These are phyloP conservation scores for Mycena venus DNA, from an alignment of 768 basidiomycete genomes.

Conservation along the genomic window DNA sequence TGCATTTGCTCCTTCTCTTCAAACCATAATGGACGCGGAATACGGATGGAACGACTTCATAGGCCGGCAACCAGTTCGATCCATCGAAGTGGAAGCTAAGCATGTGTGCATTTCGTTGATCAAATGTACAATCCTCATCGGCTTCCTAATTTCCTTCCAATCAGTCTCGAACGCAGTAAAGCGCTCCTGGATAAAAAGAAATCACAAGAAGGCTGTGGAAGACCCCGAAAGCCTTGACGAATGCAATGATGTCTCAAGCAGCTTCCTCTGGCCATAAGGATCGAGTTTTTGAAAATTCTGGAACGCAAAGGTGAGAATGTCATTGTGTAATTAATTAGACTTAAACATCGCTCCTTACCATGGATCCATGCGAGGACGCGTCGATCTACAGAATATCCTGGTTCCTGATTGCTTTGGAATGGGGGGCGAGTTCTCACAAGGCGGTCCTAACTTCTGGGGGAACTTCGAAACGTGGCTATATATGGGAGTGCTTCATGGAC, in stretches of 20 bases:
- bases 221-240: slow-evolving; percentile 20
- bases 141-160: too few species aligned
- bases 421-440: neutral
- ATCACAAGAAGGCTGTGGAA: slow-evolving; percentile 7
- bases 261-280: neutral
- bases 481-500: slow-evolving; percentile 58
- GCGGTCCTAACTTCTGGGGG: slow-evolving; percentile 30
- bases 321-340: too few species aligned
- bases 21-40: too few species aligned
- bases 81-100: too few species aligned
- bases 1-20: too few species aligned
- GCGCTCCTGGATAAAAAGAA: slow-evolving; percentile 14
- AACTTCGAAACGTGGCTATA: slow-evolving; percentile 58
- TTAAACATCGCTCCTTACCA: neutral
- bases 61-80: too few species aligned
- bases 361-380: neutral
- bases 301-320: slow-evolving; percentile 11
- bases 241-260: neutral
- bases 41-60: too few species aligned
- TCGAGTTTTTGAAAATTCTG: neutral
- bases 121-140: too few species aligned
- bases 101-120: too few species aligned
- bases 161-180: slow-evolving; percentile 14
- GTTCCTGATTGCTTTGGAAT: slow-evolving; percentile 22
- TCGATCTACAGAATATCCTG: neutral